Evolutionary conservation across 495 filamentous ascomycete species (phyloP), one percentile per base, ranked within the genome.

Genomic region (Aspergillus indologenus): DNA sequence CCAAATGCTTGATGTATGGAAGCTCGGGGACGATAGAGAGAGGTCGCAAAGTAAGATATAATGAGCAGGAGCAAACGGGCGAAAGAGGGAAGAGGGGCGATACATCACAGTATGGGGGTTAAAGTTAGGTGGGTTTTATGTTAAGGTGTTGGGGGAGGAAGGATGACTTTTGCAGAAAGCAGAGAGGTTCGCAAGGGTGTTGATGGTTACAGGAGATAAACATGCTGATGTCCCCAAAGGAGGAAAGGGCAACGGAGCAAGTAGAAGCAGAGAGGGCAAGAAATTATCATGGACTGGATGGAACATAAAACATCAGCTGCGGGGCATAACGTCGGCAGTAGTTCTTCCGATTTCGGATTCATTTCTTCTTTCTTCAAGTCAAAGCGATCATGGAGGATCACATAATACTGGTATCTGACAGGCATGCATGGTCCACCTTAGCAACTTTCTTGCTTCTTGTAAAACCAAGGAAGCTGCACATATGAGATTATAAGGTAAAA

Each of bases 381-480:
- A 63, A 61, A 57, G 45, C 54, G 60, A 56, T 55, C 65, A 26
- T 43, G 40, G 26, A 61, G 49, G 61, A 58, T 58, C 63, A 56
- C 50, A 58, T 58, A 53, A 58, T 60, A 57, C 58, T 66, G 65
- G 64, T 69, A 68, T 68, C 70, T 67, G 61, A 65, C 61, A 70
- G 31, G 61, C 65, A 65, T 61, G 61, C 51, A 61, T 64, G 58
- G 60, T 67, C 58, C 68, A 66, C 65, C 64, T 57, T 55, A 61
- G 66, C 63, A 63, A 67, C 3, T 62, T 54, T 60, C 65, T 71
- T 69, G 65, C 65, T 62, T 67, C 65, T 62, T 58, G 61, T 62
- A 59, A 59, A 51, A 87, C 79, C 42, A 87, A 89, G 57, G 80
- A 73, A 56, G 88, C 85, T 63, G 84, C 79, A 67, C 65, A 61